Percentiles rank a stretch among this genome's conserved stretches.
phyloP scores from a whole-genome alignment of 108 stramenopile species.

The Cyclostephanos tholiformis region DNA sequence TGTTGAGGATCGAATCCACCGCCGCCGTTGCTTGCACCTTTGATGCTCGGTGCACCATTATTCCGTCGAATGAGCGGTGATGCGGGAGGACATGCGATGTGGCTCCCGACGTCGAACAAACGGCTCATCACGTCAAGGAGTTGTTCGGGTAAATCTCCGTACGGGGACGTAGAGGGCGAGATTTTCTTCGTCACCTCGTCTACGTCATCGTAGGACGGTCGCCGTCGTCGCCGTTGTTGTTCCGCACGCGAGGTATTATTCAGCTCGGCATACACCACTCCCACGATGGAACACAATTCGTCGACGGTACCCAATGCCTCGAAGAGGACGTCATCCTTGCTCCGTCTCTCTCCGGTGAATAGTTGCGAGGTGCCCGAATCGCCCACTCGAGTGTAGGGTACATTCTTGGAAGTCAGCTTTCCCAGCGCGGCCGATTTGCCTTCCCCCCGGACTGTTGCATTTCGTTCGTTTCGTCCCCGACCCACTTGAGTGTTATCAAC shows the following conservation, averaged over 20 bases:
- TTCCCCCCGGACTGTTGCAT: slow-evolving; percentile 19
- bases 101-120: slow-evolving; percentile 83
- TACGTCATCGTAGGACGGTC: neutral
- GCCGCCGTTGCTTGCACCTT: slow-evolving; percentile 16
- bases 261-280: slow-evolving; percentile 71
- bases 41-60: neutral
- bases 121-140: slow-evolving; percentile 82
- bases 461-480: neutral
- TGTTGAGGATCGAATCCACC: slow-evolving; percentile 65
- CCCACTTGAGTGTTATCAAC: neutral
- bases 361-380: slow-evolving; percentile 75
- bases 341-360: slow-evolving; percentile 78
- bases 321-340: slow-evolving; percentile 72
- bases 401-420: slow-evolving; percentile 71
- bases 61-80: neutral
- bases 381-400: slow-evolving; percentile 81
- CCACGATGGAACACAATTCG: slow-evolving; percentile 81
- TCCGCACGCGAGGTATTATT: neutral
- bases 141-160: slow-evolving; percentile 62
- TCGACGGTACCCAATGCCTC: slow-evolving; percentile 87
- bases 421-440: slow-evolving; percentile 66
- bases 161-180: slow-evolving; percentile 13
- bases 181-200: slow-evolving; percentile 14
- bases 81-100: slow-evolving; percentile 81
- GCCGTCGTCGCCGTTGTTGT: too few relatives aligned